Base-by-base conservation (phyloP, 108 stramenopile genomes). In the Schizochytrium sp. region DNA sequence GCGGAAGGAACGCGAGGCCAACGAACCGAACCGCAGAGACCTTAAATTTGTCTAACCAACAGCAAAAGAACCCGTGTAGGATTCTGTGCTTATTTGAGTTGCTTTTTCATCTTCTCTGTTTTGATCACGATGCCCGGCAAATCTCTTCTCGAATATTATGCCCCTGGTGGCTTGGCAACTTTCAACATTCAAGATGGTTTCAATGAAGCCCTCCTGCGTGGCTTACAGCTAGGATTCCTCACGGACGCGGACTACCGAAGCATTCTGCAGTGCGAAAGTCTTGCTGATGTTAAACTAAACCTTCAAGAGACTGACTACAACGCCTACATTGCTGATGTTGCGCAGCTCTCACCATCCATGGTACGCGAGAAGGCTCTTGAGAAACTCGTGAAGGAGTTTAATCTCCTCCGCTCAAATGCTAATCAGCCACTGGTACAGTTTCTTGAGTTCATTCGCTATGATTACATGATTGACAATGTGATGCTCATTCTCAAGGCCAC, bases 401-500 rank as follows among this genome's bases (percentile, higher is more conserved):
- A 97, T 90, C 98, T 97, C 93, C 91, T 99, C 57, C 95, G 98
- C 72, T 96, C 97, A n/a, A 98, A 99, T 87, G 94, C 98, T 19
- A 95, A 97, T 40, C 96, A 98, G 89, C 98, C 98, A 2, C 95
- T 99, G 72, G 92, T 96, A 57, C 97, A 96, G 61, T 99, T 99
- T 93, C 90, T 99, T 57, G 99, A 99, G 76, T 99, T 98, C 93
- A 97, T 99, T 91, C 97, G 97, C 12, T 98, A 98, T 92, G 99
- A 99, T 94, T 99, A 99, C 95, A 98, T 98, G 98, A 99, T 99
- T 92, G 98, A 99, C 91, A 99, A 98, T 91, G 96, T 99, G 72
- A 99, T 99, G 97, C 95, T 98, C 55, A 94, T 99, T 76, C 94
- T 99, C 57, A 98, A 98, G 91, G 98, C 98, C 19, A 97, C 99